Evolutionary conservation across 2,329 filamentous ascomycete species (phyloP), one percentile per base, ranked within the genome.

Genomic region (Alternaria hordeiaustralica): DNA sequence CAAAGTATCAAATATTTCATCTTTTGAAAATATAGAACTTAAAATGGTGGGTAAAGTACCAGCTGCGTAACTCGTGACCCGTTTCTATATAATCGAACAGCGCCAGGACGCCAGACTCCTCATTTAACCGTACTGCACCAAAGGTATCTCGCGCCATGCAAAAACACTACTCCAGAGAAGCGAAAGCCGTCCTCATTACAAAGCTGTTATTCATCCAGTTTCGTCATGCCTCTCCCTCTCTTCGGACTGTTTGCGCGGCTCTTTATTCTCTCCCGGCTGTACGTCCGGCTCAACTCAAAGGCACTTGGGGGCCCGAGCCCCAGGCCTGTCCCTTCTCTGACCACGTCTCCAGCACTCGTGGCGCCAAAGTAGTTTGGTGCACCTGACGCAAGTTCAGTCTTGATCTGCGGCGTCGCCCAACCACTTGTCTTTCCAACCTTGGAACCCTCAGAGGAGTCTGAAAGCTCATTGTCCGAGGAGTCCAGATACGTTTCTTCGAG

Each of bases 211-310:
- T 73, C 69, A 15, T 74, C 70, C 47, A 72, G 23, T 60, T 63
- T 67, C 15, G 55, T 61, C 65, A 71, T 68, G n/a, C 58, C 64
- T 55, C 64, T 57, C 47, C 28, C 66, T 55, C 84, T 82, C 53
- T 82, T 84, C 12, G 86, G 86, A 71, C 83, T 85, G 20, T 77
- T 82, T 55, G 80, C 76, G 15, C 83, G 72, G 71, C 83, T 84
- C 82, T 78, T 87, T 10, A 97, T 80, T 61, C 92, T 86, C 76
- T 98, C 96, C 57, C 93, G 86, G 76, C 93, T 97, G 76, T 97
- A 95, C 0, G 92, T 96, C 69, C 95, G 85, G 3, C 93, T 87
- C 58, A 92, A 89, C 67, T 88, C 87, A 58, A 77, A 75, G 12
- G 63, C 74, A 41, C 60, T 64, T 4, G 72, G 67, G 7, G 74